Conservation (phyloP, 306 rosid genomes). For the Cucurbita pepo region DNA sequence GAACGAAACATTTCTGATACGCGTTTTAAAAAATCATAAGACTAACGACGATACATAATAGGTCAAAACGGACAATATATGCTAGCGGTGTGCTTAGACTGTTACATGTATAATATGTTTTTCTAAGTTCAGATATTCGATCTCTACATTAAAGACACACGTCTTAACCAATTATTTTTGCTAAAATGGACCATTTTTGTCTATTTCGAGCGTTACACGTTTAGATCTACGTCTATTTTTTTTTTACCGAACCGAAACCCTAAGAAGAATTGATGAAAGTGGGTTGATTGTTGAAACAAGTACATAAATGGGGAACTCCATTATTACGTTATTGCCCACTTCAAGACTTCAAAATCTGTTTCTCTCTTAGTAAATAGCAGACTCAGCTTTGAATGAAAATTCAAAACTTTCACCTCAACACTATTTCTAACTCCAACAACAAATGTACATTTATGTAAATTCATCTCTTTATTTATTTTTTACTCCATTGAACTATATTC, state of each 20-base stretch:
- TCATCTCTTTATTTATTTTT: background rate
- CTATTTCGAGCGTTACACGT: no score
- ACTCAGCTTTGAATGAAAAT: slow-evolving; percentile 3
- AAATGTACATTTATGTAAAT: background rate
- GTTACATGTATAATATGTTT: no score
- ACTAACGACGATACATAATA: rapidly evolving
- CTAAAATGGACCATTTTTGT: no score
- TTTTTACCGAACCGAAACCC: background rate
- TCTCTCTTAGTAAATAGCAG: slow-evolving; percentile 1
- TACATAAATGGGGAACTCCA: background rate
- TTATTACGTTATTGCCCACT: slow-evolving; percentile 1
- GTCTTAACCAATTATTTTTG: no score
- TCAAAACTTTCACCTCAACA: slow-evolving; percentile 5
- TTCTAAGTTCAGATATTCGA: no score
- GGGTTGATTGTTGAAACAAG: background rate
- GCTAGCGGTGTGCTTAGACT: no score
- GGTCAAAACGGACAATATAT: no score
- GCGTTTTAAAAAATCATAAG: no score
- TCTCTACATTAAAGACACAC: no score
- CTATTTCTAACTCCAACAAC: background rate
- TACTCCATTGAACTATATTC: no score
- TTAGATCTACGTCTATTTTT: background rate
- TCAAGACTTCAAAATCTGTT: background rate
- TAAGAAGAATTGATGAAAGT: background rate
- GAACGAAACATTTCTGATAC: no score